Base-by-base conservation (phyloP, 345 rosid species). In the Arabidopsis arenosa region DNA sequence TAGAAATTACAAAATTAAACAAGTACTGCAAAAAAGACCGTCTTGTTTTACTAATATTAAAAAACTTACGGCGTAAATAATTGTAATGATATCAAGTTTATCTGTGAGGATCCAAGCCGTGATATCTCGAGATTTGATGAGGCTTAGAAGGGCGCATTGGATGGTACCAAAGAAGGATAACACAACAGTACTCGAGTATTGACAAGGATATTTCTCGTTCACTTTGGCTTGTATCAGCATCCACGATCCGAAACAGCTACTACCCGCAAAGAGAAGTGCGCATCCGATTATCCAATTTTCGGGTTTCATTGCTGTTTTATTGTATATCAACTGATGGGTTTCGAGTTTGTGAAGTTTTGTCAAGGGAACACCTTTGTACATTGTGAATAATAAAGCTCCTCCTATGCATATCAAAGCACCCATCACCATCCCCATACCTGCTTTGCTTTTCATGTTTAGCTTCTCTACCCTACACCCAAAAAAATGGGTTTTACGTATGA, bases 321-420 rank as follows among this genome's bases (percentile, higher is more conserved):
- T 28, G 61, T 62, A 54, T 0, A 44, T 44, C 10, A 6, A 5
- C 4, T 5, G 58, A 66, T 66, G 65, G 12, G 37, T 53, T 55
- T 74, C 75, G 9, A 60, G 40, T 59, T 65, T 35, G 35, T 39
- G 71, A 79, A 32, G 17, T 47, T 68, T 76, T 53, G 65, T 75
- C 41, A 88, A 77, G 21, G 84, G 77, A 33, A 74, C 48, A 51
- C 95, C 92, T 79, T 71, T 83, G 80, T 85, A 85, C 63, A 84
- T 79, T 5, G 85, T 83, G 21, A 90, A 40, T 21, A 83, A 13
- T 78, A 90, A 75, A 67, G 89, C 88, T 74, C 92, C 92, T 45
- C 83, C 85, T 7, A 85, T 68, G 63, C 92, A 90, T 56, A 85
- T 75, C 47, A 85, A 48, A 11, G 90, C 75, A 2, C 95, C 90